Percentiles rank a stretch among this genome's conserved stretches.
These are phyloP conservation scores for Pachysolen tannophilus DNA, from an alignment of 805 yeast species.

Conservation along the genomic window DNA sequence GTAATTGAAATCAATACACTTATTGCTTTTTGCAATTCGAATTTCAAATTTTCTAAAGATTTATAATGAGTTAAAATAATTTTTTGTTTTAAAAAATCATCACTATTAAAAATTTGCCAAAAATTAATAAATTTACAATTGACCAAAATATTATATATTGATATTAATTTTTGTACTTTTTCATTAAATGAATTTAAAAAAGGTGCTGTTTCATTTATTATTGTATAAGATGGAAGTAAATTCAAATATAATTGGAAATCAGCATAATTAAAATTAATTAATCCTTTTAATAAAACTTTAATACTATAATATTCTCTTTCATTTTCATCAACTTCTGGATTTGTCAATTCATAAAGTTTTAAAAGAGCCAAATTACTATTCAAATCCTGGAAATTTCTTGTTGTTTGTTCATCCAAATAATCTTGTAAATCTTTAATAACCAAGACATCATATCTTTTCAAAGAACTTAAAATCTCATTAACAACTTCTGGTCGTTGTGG, in stretches of 20 bases:
- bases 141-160: slow-evolving; percentile 5
- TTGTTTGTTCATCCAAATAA: slow-evolving; percentile 32
- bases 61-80: slow-evolving; percentile 4
- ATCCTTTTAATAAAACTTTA: slow-evolving; percentile 31
- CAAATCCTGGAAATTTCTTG: slow-evolving; percentile 27
- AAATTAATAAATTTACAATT: slow-evolving; percentile 8
- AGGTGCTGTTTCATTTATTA: slow-evolving; percentile 8
- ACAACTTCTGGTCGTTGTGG: slow-evolving; percentile 31
- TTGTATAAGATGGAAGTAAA: slow-evolving; percentile 31
- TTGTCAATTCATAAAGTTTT: slow-evolving; percentile 30
- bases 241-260: slow-evolving; percentile 38
- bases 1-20: slow-evolving; percentile 6
- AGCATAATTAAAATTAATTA: slow-evolving; percentile 29
- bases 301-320: slow-evolving; percentile 31
- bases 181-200: slow-evolving; percentile 11
- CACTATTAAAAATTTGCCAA: slow-evolving; percentile 8
- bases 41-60: slow-evolving; percentile 4
- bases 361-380: slow-evolving; percentile 38
- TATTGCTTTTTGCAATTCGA: slow-evolving; percentile 8
- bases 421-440: slow-evolving; percentile 35
- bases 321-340: slow-evolving; percentile 19
- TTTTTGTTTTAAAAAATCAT: slow-evolving; percentile 2
- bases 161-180: slow-evolving; percentile 8
- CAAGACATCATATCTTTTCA: slow-evolving; percentile 36
- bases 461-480: slow-evolving; percentile 29